Percentiles rank a stretch among this genome's conserved stretches.
Evolutionary conservation across 306 rosid species (phyloP).

Genomic region (Chamaecrista fasciculata): DNA sequence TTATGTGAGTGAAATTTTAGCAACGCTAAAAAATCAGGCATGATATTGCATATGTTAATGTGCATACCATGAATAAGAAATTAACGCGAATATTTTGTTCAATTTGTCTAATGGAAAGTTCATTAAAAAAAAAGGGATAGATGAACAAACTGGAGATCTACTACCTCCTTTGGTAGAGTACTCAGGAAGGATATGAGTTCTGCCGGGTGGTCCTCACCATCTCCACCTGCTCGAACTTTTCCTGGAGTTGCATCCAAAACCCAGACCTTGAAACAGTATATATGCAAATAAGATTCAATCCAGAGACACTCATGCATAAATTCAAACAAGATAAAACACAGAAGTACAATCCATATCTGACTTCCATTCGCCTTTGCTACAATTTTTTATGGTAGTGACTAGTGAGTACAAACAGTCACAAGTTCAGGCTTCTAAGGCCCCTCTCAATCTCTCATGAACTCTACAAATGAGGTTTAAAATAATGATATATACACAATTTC

Average conservation of each 20-base stretch:
- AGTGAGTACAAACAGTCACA: no score
- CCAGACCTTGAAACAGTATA: conserved; percentile 68
- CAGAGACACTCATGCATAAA: background rate
- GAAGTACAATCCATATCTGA: background rate
- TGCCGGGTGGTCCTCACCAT: conserved; percentile 96
- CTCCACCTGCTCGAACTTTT: conserved; percentile 81
- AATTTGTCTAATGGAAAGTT: conserved; percentile 19
- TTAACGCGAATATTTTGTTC: conserved; percentile 5
- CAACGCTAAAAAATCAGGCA: background rate
- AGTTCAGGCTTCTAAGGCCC: background rate
- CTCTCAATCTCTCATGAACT: no score
- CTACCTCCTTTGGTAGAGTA: conserved; percentile 76
- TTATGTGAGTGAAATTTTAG: background rate
- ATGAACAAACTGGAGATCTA: conserved; percentile 13
- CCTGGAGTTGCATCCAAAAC: conserved; percentile 93
- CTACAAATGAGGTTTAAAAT: background rate
- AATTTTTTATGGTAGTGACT: background rate
- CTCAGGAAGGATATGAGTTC: conserved; percentile 77
- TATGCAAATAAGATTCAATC: conserved; percentile 22
- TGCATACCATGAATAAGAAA: conserved; percentile 10
- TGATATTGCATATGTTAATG: background rate
- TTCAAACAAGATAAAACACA: conserved; percentile 20
- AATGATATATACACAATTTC: background rate
- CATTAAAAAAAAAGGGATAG: conserved; percentile 9
- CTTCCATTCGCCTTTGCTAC: background rate